A percentile compares a stretch with the other conserved stretches of the same genome.
Conservation (phyloP, 1,284 basidiomycete genomes). For the Trichosporon coremiiforme region DNA sequence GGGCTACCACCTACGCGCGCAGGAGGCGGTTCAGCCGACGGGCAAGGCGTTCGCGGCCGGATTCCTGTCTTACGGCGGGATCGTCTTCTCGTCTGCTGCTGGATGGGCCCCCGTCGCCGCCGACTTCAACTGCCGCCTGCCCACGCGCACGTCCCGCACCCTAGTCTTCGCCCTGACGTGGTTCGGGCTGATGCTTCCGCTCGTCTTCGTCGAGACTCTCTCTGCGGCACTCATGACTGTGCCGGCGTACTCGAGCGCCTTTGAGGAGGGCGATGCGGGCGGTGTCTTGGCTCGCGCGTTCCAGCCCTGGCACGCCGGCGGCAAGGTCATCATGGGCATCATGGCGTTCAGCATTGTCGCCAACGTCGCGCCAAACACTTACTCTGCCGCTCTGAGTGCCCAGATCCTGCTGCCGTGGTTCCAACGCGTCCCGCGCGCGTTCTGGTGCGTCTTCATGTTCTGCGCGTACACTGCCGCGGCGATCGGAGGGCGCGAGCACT, state of each 20-base stretch:
- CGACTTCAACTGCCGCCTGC: slow-evolving; percentile 64
- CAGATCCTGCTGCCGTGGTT: slow-evolving; percentile 64
- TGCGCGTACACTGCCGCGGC: slow-evolving; percentile 64
- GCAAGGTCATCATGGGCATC: slow-evolving; percentile 63
- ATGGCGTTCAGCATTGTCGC: slow-evolving; percentile 64
- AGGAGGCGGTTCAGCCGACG: slow-evolving; percentile 59
- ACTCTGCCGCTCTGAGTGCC: slow-evolving; percentile 63
- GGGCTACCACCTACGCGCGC: slow-evolving; percentile 60
- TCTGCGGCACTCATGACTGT: slow-evolving; percentile 63
- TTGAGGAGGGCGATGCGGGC: slow-evolving; percentile 61
- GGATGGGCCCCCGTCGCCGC: slow-evolving; percentile 56
- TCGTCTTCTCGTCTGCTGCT: slow-evolving; percentile 63
- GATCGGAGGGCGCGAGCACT: slow-evolving; percentile 66
- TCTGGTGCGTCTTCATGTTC: slow-evolving; percentile 64
- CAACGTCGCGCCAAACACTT: slow-evolving; percentile 66
- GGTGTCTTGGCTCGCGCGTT: slow-evolving; percentile 51
- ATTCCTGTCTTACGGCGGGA: slow-evolving; percentile 64
- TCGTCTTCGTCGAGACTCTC: slow-evolving; percentile 63
- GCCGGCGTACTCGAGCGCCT: slow-evolving; percentile 61
- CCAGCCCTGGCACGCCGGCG: slow-evolving; percentile 45
- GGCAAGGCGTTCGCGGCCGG: slow-evolving; percentile 57
- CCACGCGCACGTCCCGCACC: slow-evolving; percentile 58
- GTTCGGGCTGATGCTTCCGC: slow-evolving; percentile 61
- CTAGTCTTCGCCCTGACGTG: slow-evolving; percentile 64
- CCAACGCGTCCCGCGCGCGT: slow-evolving; percentile 63